Conservation (phyloP, 2,329 filamentous ascomycete species). For the Purpureocillium takamizusanense region DNA sequence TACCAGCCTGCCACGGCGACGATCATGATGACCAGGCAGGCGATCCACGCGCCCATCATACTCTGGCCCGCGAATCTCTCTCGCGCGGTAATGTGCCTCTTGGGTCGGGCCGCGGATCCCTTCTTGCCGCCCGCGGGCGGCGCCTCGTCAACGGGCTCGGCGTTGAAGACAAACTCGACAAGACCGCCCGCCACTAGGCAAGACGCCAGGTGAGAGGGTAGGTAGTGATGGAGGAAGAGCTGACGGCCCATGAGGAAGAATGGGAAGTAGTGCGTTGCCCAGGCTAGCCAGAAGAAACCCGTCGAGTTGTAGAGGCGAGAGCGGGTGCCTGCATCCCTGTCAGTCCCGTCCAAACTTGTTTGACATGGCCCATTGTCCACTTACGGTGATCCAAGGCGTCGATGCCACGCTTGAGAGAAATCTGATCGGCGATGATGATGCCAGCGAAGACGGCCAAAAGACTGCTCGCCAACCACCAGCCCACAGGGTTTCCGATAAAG, state of each 20-base stretch:
- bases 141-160: conserved; percentile 62
- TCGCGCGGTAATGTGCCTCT: conserved; percentile 64
- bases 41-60: conserved; percentile 70
- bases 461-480: conserved; percentile 94
- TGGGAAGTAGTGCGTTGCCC: conserved; percentile 94
- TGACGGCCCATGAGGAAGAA: conserved; percentile 98
- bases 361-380: conserved; percentile 26
- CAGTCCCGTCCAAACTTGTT: conserved; percentile 13
- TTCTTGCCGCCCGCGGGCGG: conserved; percentile 34
- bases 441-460: conserved; percentile 88
- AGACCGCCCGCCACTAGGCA: conserved; percentile 83
- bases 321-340: conserved; percentile 58
- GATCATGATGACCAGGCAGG: conserved; percentile 58
- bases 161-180: conserved; percentile 92
- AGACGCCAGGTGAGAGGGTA: conserved; percentile 88
- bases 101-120: conserved; percentile 23
- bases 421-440: conserved; percentile 84
- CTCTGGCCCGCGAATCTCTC: conserved; percentile 76
- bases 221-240: conserved; percentile 95
- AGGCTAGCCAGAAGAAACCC: conserved; percentile 97
- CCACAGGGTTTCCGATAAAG: conserved; percentile 92
- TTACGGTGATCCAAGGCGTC: conserved; percentile 89
- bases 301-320: conserved; percentile 96
- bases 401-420: conserved; percentile 84
- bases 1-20: conserved; percentile 70